Evolutionary conservation across 768 basidiomycete species (phyloP), one percentile per base, ranked within the genome.

Genomic region (Pleurotus sapidus): DNA sequence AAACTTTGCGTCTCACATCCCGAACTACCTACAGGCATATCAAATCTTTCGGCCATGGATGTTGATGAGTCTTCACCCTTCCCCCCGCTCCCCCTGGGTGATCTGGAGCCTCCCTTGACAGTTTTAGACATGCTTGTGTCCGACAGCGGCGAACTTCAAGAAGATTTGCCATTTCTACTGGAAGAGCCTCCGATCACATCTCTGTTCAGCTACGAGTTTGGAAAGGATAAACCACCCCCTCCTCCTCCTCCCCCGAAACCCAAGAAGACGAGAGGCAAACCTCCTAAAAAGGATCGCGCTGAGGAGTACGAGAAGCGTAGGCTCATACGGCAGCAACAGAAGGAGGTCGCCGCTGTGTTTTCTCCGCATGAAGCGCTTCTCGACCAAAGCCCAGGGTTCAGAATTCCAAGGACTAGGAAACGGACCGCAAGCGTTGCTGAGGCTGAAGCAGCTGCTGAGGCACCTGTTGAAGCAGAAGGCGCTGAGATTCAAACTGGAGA

Each of bases 81-180:
- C n/a, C 18, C 48, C 2, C 57, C 68, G 48, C n/a, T 58, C 1
- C 67, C n/a, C 1, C 5, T 89, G 15, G 91, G 93, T 20, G 84
- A 92, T 64, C 80, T 95, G 20, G 94, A 95, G 68, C 86, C 90
- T 1, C 78, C 86, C 3, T 60, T 87, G 2, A 72, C 78, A 1
- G 63, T 82, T 5, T 73, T 94, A 1, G 73, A 82, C 12, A 75
- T 87, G 25, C 80, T 89, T 23, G 66, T 77, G 11, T 84, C 82
- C 15, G 67, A 66, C n/a, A 78, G 84, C 8, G 30, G 30, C 24
- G 65, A 70, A 12, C 79, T 91, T 49, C 72, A 79, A 57, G 75
- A 81, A 6, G 78, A 80, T 12, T 69, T 82, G 17, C 81, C 82
- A 49, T 70, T 89, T 59, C 65, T 86, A 40, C 70, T 92, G 4